Conservation (phyloP, 305 asterid genomes). For the Fraxinus sp. region DNA sequence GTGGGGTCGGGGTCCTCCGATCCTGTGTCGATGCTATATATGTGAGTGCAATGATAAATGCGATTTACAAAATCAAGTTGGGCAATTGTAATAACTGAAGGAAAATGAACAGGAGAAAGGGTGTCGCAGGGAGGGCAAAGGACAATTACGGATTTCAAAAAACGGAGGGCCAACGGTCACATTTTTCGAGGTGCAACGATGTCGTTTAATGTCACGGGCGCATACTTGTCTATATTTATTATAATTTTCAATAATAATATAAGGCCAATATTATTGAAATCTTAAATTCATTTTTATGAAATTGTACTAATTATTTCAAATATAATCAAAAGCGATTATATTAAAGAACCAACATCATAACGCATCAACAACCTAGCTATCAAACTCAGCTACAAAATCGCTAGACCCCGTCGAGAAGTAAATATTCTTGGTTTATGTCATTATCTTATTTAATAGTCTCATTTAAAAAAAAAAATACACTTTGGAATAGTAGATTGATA, state of each 20-base stretch:
- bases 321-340: too few species aligned
- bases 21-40: background rate
- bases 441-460: too few species aligned
- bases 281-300: too few species aligned
- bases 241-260: background rate
- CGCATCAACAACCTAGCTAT: too few species aligned
- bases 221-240: too few species aligned
- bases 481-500: background rate
- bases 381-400: too few species aligned
- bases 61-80: background rate
- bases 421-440: too few species aligned
- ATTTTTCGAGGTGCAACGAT: slow-evolving; percentile 34
- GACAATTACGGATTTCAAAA: slow-evolving; percentile 24
- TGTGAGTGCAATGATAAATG: background rate
- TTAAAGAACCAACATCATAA: too few species aligned
- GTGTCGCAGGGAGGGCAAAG: background rate
- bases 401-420: too few species aligned
- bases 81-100: background rate
- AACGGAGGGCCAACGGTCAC: slow-evolving; percentile 43
- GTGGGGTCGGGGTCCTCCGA: slow-evolving; percentile 10
- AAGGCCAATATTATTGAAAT: background rate
- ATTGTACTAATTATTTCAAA: too few species aligned
- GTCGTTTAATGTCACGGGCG: slow-evolving; percentile 25
- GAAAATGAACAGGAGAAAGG: background rate
- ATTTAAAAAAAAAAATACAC: too few species aligned